A percentile compares a stretch with the other conserved stretches of the same genome.
These are phyloP conservation scores for Vigna trinervia DNA, from an alignment of 306 rosid genomes.

Conservation along the genomic window DNA sequence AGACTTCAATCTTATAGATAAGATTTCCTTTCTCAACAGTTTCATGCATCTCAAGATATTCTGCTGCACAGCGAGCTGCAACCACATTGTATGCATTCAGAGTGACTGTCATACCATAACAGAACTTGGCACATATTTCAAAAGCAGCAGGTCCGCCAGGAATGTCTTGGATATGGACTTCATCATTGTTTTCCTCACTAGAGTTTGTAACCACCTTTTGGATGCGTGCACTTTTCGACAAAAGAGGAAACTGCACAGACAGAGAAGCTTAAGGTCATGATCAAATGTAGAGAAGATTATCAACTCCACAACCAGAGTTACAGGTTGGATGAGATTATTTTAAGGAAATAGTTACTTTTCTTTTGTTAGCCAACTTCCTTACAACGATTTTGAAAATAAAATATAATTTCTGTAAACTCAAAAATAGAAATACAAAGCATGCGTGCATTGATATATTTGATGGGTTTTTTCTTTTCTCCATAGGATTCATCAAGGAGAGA, in stretches of 20 bases:
- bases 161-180: constrained; percentile 75
- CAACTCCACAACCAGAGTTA: background rate
- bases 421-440: background rate
- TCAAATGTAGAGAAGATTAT: background rate
- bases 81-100: constrained; percentile 94
- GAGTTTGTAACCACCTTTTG: constrained; percentile 69
- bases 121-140: constrained; percentile 94
- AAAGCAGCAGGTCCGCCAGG: constrained; percentile 97
- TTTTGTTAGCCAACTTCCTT: too few relatives aligned
- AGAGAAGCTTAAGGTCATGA: constrained; percentile 33
- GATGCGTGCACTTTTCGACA: constrained; percentile 86
- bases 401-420: too few relatives aligned
- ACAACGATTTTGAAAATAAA: too few relatives aligned
- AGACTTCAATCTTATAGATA: constrained; percentile 90
- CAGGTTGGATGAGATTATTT: too few relatives aligned
- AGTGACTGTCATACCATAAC: constrained; percentile 90
- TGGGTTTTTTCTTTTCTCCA: too few relatives aligned
- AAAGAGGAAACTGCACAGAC: constrained; percentile 79
- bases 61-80: constrained; percentile 92
- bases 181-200: constrained; percentile 68
- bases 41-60: constrained; percentile 93
- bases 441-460: background rate
- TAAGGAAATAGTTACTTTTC: too few relatives aligned
- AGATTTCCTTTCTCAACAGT: constrained; percentile 90
- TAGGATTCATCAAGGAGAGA: too few relatives aligned